phyloP scores from a whole-genome alignment of 208 protist genomes.

The Angomonas desouzai region DNA sequence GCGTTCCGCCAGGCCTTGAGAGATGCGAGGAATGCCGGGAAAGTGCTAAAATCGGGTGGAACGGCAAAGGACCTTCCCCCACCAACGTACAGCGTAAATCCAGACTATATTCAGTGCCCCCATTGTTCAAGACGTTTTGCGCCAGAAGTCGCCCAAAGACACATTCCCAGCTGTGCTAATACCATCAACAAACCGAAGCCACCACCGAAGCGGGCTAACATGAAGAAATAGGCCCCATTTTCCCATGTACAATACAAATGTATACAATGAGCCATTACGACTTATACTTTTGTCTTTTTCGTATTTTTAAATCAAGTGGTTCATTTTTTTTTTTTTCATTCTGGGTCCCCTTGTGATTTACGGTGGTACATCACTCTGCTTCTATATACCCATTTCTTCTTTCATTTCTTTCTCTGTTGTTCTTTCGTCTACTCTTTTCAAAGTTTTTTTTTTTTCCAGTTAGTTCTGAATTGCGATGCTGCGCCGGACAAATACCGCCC shows the following conservation, averaged over 20 bases:
- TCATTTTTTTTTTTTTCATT: constrained; percentile 5
- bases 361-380: neutral
- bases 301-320: neutral
- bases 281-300: neutral
- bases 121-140: constrained; percentile 85
- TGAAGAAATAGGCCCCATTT: neutral
- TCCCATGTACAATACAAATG: neutral
- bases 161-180: constrained; percentile 82
- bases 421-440: neutral
- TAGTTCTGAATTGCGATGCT: constrained; percentile 44
- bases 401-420: neutral
- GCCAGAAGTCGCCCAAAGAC: constrained; percentile 68
- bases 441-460: constrained; percentile 16
- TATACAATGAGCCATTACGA: neutral
- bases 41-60: constrained; percentile 72
- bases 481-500: constrained; percentile 39
- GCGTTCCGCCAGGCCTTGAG: constrained; percentile 74
- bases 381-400: neutral
- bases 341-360: neutral
- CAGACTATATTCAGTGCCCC: constrained; percentile 82
- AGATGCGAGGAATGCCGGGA: constrained; percentile 70
- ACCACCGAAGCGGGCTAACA: constrained; percentile 42
- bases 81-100: constrained; percentile 83
- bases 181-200: constrained; percentile 83
- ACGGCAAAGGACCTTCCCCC: constrained; percentile 73